Conservation (phyloP, 192 early-diverging fungal species). For the Spizellomyces sp. region DNA sequence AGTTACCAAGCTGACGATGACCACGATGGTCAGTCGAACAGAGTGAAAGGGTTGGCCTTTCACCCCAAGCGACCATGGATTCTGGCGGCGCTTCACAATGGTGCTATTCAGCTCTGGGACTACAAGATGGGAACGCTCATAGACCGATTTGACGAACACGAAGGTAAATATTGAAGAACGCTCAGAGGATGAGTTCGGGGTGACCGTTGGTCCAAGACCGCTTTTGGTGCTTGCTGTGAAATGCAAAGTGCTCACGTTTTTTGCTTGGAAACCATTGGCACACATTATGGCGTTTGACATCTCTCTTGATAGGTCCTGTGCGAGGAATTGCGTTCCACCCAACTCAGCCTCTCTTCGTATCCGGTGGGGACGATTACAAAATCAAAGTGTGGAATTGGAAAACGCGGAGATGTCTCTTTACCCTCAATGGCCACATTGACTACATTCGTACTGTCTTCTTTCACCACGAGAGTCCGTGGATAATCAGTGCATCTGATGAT, state of each 20-base stretch:
- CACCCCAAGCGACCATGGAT: constrained; percentile 99
- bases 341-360: constrained; percentile 95
- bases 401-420: constrained; percentile 92
- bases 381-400: constrained; percentile 99
- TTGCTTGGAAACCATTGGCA: no score
- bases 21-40: constrained; percentile 59
- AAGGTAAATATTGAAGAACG: constrained; percentile 64
- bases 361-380: constrained; percentile 99
- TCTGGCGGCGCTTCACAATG: constrained; percentile 95
- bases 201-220: no score
- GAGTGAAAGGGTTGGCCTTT: constrained; percentile 95
- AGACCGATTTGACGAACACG: constrained; percentile 99
- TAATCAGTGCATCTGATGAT: constrained; percentile 94
- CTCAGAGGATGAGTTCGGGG: background rate
- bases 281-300: background rate
- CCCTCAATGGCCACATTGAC: constrained; percentile 96
- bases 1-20: background rate
- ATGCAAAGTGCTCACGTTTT: no score
- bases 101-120: constrained; percentile 98
- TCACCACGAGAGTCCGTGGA: constrained; percentile 98
- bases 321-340: constrained; percentile 96
- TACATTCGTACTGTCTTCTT: constrained; percentile 97
- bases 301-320: constrained; percentile 82
- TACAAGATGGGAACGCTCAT: constrained; percentile 98
- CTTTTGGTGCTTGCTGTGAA: no score